Base-by-base conservation (phyloP, 257 asterid genomes). In the Sherardia arvensis region DNA sequence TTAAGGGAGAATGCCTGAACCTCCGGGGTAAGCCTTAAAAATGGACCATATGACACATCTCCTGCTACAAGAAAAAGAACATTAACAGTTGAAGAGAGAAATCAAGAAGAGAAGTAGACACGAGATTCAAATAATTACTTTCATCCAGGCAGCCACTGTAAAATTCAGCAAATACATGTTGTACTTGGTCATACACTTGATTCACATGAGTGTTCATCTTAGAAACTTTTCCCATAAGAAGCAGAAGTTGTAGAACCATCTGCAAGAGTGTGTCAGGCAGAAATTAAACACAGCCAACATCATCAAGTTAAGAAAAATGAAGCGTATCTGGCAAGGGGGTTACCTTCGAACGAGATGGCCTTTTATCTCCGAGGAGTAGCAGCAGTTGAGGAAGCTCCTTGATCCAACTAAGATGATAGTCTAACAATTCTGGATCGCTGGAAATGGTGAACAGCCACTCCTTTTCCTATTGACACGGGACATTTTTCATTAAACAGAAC, bases 1-100 rank as follows among this genome's bases (percentile, higher is more conserved):
- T 85, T 85, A 25, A 92, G 66, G 59, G 95, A 90, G 66, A 85
- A 93, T 73, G 85, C 95, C 78, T 92, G 96, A 69, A 84, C 68
- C 72, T 87, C 97, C 69, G 74, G 79, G 30, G 85, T 68, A 53
- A 89, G 90, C 83, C 74, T 92, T 56, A 67, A 56, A 84, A 92
- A 90, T 56, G 99, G 97, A 67, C 99, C 97, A 81, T 73, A 75
- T 76, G 69, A 62, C 66, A 74, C 43, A 66, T 54, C 68, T 67
- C 65, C 75, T 79, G 69, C 69, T 74, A 66, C 53, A 72, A 59
- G 38, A 28, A 29, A 21, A 66, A 26, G 57, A 55, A 18, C 65
- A 65, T 34, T 59, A 54, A 47, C 28, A 71, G 59, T 47, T 36
- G 32, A 74, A 56, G 32, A 59, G 65, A 66, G 48, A 51, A 55